These are phyloP conservation scores for Phallus indusiatus DNA, from an alignment of 768 basidiomycete genomes.

Conservation along the genomic window DNA sequence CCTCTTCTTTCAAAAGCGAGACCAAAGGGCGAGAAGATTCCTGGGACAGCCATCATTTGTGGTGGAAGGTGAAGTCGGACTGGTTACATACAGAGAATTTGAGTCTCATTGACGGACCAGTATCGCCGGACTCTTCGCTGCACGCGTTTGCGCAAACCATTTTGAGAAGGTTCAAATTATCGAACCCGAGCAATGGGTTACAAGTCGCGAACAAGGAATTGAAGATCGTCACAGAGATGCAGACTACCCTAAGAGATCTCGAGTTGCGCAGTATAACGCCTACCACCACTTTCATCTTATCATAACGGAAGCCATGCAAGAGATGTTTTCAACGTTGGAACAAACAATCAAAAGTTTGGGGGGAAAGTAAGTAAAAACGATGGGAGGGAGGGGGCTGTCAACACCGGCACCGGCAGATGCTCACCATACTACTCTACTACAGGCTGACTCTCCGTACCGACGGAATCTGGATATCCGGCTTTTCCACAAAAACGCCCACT, in stretches of 20 bases:
- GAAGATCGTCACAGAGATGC: constrained; percentile 10
- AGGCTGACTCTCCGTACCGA: not conserved
- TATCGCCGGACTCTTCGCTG: constrained; percentile 23
- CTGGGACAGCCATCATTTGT: not conserved
- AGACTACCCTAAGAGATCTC: constrained; percentile 18
- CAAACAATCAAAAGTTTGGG: constrained; percentile 8
- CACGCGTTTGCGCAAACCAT: constrained; percentile 24
- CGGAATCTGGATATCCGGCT: constrained; percentile 14
- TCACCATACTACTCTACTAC: no score
- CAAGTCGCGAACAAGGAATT: not conserved
- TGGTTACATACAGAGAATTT: not conserved
- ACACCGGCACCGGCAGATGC: no score
- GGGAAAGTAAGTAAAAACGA: constrained; percentile 11
- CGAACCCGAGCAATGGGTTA: constrained; percentile 17
- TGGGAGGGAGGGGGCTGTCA: no score
- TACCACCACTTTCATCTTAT: constrained; percentile 4
- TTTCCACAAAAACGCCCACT: constrained; percentile 11
- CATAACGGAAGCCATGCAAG: constrained; percentile 6
- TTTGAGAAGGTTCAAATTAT: constrained; percentile 25
- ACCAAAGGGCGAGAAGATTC: not conserved
- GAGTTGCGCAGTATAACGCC: constrained; percentile 1
- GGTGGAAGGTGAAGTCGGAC: not conserved
- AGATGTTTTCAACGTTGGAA: constrained; percentile 17
- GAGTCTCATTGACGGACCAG: constrained; percentile 12
- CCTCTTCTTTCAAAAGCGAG: not conserved